Evolutionary conservation across 163 green algal species (phyloP), one percentile per base, ranked within the genome.

Genomic region (Volvox carteri): DNA sequence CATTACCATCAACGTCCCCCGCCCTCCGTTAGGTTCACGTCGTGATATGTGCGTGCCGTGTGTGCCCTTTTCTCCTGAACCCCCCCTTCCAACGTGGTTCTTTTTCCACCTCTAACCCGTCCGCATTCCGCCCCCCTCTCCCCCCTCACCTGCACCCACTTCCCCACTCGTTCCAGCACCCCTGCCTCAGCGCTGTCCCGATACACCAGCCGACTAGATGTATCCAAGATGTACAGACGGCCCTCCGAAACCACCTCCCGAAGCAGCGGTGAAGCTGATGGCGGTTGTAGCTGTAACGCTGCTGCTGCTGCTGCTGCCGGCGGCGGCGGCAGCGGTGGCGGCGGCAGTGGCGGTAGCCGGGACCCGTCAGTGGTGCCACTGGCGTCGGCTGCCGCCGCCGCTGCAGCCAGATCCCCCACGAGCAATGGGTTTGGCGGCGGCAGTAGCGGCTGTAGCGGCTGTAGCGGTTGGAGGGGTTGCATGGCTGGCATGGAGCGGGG

Each of bases 161-260:
- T 87, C n/a, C 89, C 89, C 62, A 92, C 90, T 0, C 68, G 85
- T 78, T 92, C 89, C 33, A 88, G 84, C 37, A 80, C 72, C 12
- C 56, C 70, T 46, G 83, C 68, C 77, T 84, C 42, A 33, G 39
- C 25, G 30, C 80, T 85, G 60, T 91, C 85, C 28, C 86, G 86
- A 80, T 87, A 92, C 70, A 92, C 78, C 44, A 78, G 50, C 44
- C 60, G 56, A 23, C 28, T 79, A 4, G 35, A 62, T 25, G 54
- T 74, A 60, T 92, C 90, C 65, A 92, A 30, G 28, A 92, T 19
- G 70, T 86, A 92, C 37, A 83, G 72, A 37, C 85, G 85, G 18
- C 85, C 85, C 7, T 77, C 75, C 21, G n/a, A 48, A 68, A 48
- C 48, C 30, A 91, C 79, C 52, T 89, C 87, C 1, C 75, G 79